Evolutionary conservation across 2,329 filamentous ascomycete genomes (phyloP), one percentile per base, ranked within the genome.

Genomic region (Podosphaera fusca): DNA sequence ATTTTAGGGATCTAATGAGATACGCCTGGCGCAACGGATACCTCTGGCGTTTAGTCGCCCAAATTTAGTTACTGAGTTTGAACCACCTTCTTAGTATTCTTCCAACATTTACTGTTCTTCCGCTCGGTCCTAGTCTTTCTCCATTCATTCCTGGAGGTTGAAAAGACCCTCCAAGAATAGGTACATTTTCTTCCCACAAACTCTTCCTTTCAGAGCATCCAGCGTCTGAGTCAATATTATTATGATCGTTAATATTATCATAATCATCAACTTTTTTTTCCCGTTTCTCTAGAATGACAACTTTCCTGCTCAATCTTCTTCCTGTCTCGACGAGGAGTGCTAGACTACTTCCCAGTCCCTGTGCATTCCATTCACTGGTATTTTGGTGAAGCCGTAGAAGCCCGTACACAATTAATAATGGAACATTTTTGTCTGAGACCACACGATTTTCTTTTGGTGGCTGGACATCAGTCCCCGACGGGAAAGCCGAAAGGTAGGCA

Each of bases 301-400:
- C 69, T 29, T 64, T 67, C 60, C 77, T 73, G 0, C 65, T 67
- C 5, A 69, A 67, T 21, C 73, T 70, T 40, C 64, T 63, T 0
- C 80, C 81, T 1, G 77, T 74, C 58, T 87, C 83, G 7, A 85
- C 75, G 1, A 85, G 68, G 0, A 72, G 69, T 1, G 84, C 75
- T n/a, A 80, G 72, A 1, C 80, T 81, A 58, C 74, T 74, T 29
- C 77, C 74, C 10, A 89, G 67, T 0, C 84, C 85, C 68, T 88
- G 85, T 0, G 81, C 83, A 55, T 82, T 87, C 77, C 84, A 88
- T 59, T 85, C 82, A 60, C 80, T 80, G 0, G 82, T 84, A 56
- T 78, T 74, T 31, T 77, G 75, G 66, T 89, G 85, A 47, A 85
- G 67, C 29, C 75, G 71, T 14, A 88, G 64, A 47, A 84, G 73